Conservation (phyloP, 2,329 filamentous ascomycete genomes). For the Penicillium sp. region DNA sequence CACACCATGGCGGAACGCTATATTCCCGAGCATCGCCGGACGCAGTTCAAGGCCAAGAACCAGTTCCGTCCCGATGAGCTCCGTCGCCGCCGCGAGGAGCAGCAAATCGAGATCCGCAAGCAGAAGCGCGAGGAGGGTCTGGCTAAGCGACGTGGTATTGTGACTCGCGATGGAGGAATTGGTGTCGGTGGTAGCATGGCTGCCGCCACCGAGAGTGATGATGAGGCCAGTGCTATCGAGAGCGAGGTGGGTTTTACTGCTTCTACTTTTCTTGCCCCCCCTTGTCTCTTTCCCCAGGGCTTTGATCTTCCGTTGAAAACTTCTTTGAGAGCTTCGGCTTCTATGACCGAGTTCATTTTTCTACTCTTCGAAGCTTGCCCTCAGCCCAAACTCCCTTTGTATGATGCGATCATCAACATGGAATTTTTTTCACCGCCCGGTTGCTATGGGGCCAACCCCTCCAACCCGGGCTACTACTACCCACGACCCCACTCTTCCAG, state of each 20-base stretch:
- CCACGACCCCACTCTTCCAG: conserved; percentile 21
- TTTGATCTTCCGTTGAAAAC: not conserved
- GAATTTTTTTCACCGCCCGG: conserved; percentile 41
- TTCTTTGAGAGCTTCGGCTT: not conserved
- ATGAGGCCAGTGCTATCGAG: conserved; percentile 93
- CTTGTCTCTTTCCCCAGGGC: conserved; percentile 1
- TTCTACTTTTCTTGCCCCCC: conserved; percentile 23
- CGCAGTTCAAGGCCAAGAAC: conserved; percentile 99
- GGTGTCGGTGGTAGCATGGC: conserved; percentile 65
- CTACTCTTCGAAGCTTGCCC: not conserved
- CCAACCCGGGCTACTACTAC: conserved; percentile 19
- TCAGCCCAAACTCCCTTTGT: conserved; percentile 22
- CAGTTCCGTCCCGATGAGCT: conserved; percentile 99
- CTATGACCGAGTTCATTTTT: not conserved
- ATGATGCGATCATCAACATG: conserved; percentile 31
- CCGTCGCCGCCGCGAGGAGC: conserved; percentile 95
- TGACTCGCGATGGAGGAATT: conserved; percentile 68
- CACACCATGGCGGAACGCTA: conserved; percentile 92
- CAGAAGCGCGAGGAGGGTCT: conserved; percentile 98
- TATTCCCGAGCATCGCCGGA: conserved; percentile 98
- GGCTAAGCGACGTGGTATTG: conserved; percentile 95
- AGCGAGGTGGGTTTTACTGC: conserved; percentile 72
- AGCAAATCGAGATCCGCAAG: conserved; percentile 98
- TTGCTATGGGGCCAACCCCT: conserved; percentile 32
- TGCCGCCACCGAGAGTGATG: conserved; percentile 92